Evolutionary conservation across 345 rosid species (phyloP).

Genomic region (Aegle marmelos): DNA sequence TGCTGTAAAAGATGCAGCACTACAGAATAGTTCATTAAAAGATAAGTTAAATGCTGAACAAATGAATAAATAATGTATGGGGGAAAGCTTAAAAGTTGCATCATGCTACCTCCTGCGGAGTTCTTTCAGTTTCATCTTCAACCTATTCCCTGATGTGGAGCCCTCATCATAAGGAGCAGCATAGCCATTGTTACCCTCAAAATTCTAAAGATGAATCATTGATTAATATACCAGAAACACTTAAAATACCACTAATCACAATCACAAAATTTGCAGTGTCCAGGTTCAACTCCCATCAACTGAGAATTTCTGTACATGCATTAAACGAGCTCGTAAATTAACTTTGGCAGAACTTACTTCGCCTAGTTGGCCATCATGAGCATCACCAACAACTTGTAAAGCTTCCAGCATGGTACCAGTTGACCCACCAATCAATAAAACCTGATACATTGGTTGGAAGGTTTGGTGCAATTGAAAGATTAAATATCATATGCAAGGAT

Average conservation of each 20-base stretch:
- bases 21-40: slow-evolving; percentile 26
- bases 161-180: slow-evolving; percentile 63
- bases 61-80: neutral
- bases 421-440: slow-evolving; percentile 90
- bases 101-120: slow-evolving; percentile 61
- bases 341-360: slow-evolving; percentile 56
- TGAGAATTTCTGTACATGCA: neutral
- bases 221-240: neutral
- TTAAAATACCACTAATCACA: neutral
- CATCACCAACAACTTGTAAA: slow-evolving; percentile 83
- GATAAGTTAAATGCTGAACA: neutral
- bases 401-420: slow-evolving; percentile 99
- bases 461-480: neutral
- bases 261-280: neutral
- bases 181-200: slow-evolving; percentile 58
- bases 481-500: slow-evolving; percentile 10
- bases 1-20: slow-evolving; percentile 76
- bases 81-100: neutral
- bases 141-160: slow-evolving; percentile 66
- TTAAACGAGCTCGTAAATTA: neutral
- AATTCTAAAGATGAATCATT: slow-evolving; percentile 34
- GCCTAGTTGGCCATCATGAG: slow-evolving; percentile 50
- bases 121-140: slow-evolving; percentile 81
- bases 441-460: slow-evolving; percentile 43
- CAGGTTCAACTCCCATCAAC: neutral